Conservation (phyloP, 2,329 filamentous ascomycete species). For the Exophiala sideris region DNA sequence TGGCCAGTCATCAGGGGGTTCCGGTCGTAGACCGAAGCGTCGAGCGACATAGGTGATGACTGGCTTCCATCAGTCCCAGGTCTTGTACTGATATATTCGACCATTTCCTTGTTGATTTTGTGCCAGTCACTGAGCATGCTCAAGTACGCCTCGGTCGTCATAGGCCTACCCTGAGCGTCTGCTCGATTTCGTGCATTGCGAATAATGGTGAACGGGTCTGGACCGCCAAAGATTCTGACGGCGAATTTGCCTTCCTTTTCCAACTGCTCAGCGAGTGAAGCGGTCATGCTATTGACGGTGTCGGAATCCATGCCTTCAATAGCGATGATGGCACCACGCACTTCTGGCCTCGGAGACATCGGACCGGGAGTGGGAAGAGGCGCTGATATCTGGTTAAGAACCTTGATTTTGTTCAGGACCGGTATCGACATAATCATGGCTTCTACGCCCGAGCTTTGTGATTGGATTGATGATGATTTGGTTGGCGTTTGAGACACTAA, state of each 20-base stretch:
- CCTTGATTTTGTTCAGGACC: conserved; percentile 70
- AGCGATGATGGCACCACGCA: conserved; percentile 75
- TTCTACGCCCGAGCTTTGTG: conserved; percentile 45
- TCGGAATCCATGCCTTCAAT: conserved; percentile 70
- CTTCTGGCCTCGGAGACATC: conserved; percentile 37
- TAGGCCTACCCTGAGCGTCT: conserved; percentile 25
- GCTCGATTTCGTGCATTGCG: conserved; percentile 14
- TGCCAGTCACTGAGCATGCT: conserved; percentile 71
- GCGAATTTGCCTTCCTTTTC: conserved; percentile 51
- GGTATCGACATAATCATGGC: conserved; percentile 73
- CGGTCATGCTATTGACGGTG: conserved; percentile 63
- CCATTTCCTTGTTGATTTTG: conserved; percentile 67
- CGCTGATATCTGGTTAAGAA: conserved; percentile 72
- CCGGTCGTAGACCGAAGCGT: background rate
- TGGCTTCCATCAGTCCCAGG: conserved; percentile 8
- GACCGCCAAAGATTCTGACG: conserved; percentile 50
- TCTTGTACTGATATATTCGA: conserved; percentile 51
- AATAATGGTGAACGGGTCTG: conserved; percentile 29
- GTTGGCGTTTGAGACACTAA: conserved; percentile 27
- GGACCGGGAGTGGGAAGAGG: conserved; percentile 50
- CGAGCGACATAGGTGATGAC: conserved; percentile 1
- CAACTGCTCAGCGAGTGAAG: conserved; percentile 57
- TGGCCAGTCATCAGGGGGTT: background rate
- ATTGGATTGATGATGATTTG: conserved; percentile 21
- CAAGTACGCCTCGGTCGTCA: conserved; percentile 58